These are phyloP conservation scores for Talaromyces albobiverticillius DNA, from an alignment of 2,329 filamentous ascomycete genomes.

Conservation along the genomic window DNA sequence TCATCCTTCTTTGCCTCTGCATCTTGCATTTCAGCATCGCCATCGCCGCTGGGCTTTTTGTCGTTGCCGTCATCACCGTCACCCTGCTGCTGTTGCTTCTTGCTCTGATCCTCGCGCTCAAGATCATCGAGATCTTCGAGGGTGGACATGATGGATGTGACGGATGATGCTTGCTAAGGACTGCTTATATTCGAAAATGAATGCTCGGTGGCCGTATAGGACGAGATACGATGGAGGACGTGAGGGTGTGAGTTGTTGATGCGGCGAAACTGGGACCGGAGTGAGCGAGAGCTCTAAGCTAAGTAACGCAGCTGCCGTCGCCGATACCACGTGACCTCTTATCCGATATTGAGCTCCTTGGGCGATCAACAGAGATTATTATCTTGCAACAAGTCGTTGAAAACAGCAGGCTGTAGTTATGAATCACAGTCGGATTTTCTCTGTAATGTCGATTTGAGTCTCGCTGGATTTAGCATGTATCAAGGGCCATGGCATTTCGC, in stretches of 20 bases:
- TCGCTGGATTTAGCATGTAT: background rate
- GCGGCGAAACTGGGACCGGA: constrained; percentile 4
- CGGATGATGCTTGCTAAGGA: background rate
- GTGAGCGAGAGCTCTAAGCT: background rate
- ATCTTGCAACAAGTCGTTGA: background rate
- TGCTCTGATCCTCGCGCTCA: constrained; percentile 72
- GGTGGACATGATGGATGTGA: constrained; percentile 67
- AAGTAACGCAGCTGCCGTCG: too few species aligned
- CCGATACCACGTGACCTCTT: background rate
- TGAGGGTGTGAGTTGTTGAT: constrained; percentile 5
- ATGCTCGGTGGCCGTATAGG: background rate
- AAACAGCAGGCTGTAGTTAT: background rate
- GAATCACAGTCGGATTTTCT: background rate
- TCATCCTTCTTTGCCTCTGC: constrained; percentile 62
- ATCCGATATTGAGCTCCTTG: background rate
- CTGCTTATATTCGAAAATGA: background rate
- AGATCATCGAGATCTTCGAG: constrained; percentile 89
- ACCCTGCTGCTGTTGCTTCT: constrained; percentile 58
- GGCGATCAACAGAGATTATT: background rate
- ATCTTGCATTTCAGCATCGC: constrained; percentile 90
- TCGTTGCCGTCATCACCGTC: constrained; percentile 37
- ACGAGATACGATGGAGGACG: background rate
- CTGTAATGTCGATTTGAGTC: background rate
- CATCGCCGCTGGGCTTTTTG: constrained; percentile 59
- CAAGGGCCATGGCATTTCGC: constrained; percentile 1